Evolutionary conservation across 495 filamentous ascomycete species (phyloP).

Genomic region (Astrocystis sublimbata): DNA sequence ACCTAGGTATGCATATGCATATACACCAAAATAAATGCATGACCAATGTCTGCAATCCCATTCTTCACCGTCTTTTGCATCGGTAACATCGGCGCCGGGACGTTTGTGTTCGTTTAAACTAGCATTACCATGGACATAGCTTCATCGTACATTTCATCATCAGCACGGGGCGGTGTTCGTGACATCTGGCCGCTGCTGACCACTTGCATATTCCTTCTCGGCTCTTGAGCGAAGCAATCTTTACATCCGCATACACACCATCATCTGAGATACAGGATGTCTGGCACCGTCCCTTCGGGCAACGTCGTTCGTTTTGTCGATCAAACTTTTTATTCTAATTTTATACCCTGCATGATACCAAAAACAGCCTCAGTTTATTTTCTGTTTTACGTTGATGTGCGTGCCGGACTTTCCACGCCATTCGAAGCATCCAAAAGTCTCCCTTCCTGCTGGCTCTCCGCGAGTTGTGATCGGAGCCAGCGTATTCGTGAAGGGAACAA

Average conservation of each 20-base stretch:
- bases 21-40: slow-evolving; percentile 26
- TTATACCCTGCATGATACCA: slow-evolving; percentile 16
- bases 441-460: too few species aligned
- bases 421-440: neutral
- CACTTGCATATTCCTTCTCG: slow-evolving; percentile 4
- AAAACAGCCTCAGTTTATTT: neutral
- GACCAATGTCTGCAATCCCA: slow-evolving; percentile 15
- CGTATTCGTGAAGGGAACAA: neutral
- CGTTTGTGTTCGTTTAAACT: slow-evolving; percentile 26
- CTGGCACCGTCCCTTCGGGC: neutral
- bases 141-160: slow-evolving; percentile 8
- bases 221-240: neutral
- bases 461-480: too few species aligned
- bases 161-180: neutral
- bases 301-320: slow-evolving; percentile 4
- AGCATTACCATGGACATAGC: slow-evolving; percentile 26
- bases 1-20: too few species aligned
- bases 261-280: slow-evolving; percentile 5
- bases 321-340: too few species aligned
- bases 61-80: slow-evolving; percentile 27
- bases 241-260: neutral
- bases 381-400: neutral
- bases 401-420: neutral
- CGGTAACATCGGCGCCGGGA: slow-evolving; percentile 29
- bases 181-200: neutral